Evolutionary conservation across 495 filamentous ascomycete genomes (phyloP).

Genomic region (Pyrenula aspistea): DNA sequence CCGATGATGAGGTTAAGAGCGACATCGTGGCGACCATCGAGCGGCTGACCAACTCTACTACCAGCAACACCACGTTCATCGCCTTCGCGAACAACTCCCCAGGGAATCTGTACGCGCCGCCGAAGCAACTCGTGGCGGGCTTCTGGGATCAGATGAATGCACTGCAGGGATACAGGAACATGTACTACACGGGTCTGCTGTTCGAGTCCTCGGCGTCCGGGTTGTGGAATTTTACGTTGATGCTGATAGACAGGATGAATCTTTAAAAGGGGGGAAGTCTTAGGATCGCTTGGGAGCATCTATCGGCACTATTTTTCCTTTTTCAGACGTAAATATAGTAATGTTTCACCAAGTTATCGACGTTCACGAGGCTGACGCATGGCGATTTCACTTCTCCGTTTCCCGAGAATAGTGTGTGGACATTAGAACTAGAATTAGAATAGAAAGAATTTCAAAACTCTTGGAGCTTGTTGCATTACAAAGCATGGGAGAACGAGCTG

Average conservation of each 20-base stretch:
- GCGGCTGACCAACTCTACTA: neutral
- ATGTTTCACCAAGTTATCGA: neutral
- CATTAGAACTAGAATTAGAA: neutral
- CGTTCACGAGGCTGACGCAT: neutral
- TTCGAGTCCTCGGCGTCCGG: neutral
- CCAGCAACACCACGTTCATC: neutral
- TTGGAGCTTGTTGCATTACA: too few relatives aligned
- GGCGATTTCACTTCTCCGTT: neutral
- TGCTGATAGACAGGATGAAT: neutral
- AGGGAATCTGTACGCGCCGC: neutral
- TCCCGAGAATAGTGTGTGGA: neutral
- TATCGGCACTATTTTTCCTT: neutral
- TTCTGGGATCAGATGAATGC: constrained; percentile 1
- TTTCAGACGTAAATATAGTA: neutral
- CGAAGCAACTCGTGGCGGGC: neutral
- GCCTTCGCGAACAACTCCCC: neutral
- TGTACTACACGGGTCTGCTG: constrained; percentile 1
- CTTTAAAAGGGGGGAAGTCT: neutral
- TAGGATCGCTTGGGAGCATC: neutral
- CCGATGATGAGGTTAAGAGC: constrained; percentile 1
- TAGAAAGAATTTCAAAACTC: neutral
- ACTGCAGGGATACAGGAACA: constrained; percentile 1
- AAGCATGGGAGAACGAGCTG: neutral
- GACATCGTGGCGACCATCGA: constrained; percentile 8
- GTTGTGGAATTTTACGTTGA: neutral